phyloP scores from a whole-genome alignment of 208 protist genomes.

The Crithidia brevicula region DNA sequence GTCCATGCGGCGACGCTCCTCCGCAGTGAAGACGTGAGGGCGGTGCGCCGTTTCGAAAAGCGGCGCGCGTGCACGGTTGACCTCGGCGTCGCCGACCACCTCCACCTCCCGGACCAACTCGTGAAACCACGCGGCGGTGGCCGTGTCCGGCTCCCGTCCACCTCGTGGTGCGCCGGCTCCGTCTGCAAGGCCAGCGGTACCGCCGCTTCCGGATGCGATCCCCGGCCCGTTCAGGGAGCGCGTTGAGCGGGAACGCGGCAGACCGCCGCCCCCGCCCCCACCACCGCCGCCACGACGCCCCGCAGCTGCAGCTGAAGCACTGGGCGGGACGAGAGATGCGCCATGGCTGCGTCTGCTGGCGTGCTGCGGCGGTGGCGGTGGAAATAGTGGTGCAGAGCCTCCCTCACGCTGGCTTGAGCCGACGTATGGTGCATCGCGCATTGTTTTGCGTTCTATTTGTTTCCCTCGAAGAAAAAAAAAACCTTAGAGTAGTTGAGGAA shows the following conservation, averaged over 20 bases:
- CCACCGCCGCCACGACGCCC: neutral
- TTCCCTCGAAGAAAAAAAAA: no score
- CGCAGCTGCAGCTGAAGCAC: neutral
- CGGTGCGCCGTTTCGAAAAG: constrained; percentile 54
- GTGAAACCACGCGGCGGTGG: constrained; percentile 57
- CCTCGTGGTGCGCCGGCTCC: neutral
- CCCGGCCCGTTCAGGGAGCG: constrained; percentile 3
- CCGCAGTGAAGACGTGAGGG: constrained; percentile 61
- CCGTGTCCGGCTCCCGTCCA: constrained; percentile 25
- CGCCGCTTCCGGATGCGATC: neutral
- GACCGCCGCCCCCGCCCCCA: neutral
- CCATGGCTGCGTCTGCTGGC: neutral
- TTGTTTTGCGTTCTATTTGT: no score
- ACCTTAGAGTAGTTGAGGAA: no score
- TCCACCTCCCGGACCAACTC: constrained; percentile 48
- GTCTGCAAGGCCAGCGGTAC: neutral
- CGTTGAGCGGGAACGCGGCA: constrained; percentile 4
- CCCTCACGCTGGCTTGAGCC: no score
- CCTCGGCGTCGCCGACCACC: constrained; percentile 50
- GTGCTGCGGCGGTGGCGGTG: no score
- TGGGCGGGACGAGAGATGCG: neutral
- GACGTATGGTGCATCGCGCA: no score
- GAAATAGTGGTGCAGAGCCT: no score
- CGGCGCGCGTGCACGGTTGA: constrained; percentile 42
- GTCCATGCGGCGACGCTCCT: constrained; percentile 75